Evolutionary conservation across 306 rosid genomes (phyloP), one percentile per base, ranked within the genome.

Genomic region (Sophora flavescens): DNA sequence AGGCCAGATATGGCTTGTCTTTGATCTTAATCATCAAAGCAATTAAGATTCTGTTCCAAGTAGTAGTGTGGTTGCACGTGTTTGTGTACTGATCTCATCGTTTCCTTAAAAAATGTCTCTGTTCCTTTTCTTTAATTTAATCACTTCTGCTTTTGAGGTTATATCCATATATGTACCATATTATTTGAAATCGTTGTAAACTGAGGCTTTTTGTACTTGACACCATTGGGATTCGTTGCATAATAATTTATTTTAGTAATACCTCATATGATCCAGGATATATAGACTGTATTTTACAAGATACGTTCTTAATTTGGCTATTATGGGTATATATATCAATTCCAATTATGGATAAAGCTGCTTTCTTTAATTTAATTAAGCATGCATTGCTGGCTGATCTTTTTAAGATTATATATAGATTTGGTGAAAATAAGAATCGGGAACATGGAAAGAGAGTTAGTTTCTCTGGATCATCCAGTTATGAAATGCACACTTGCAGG

Each of bases 21-120:
- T 72, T 87, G 81, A 80, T 84, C 79, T 53, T 41, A 41, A 18
- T 65, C 56, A 38, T 44, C 61, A 26, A 73, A 77, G 50, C 60
- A 68, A n/a, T 41, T 61, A 68, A 65, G 85, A 84, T 76, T 86
- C 82, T 63, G 72, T 68, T 78, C 80, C 72, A 80, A 67, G 84
- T 75, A 77, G 84, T 63, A 79, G 79, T 74, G 83, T 80, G 80
- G 81, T 74, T 73, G 80, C 87, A 76, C 79, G 84, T 85, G 85
- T 80, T 28, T 68, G n/a, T 38, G 58, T 42, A 62, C 51, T 57
- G 41, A 80, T 68, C 73, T 76, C 80, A 72, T 58, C 39, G 32
- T 63, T 78, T 79, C 82, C 61, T 81, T 60, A 80, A 62, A 78
- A 62, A 78, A 56, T 39, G 65, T 58, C 72, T 22, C 22, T 35